Conservation (phyloP, 2,329 filamentous ascomycete species). For the Coniochaeta sp. region DNA sequence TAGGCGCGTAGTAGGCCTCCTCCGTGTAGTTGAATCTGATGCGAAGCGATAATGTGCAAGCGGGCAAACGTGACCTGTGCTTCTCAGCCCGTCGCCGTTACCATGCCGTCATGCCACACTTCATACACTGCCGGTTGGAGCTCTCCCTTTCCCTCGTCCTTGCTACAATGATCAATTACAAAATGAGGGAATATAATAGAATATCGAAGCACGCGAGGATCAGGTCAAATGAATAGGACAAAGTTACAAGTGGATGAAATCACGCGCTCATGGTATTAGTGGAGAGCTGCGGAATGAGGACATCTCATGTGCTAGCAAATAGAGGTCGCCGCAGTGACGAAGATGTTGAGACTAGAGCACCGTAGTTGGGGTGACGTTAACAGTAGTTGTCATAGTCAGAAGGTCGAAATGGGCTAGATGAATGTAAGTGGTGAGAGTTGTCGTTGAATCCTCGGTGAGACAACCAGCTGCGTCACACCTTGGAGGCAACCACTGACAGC, state of each 20-base stretch:
- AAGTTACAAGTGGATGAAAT: neutral
- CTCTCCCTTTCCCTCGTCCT: neutral
- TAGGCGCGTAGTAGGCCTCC: neutral
- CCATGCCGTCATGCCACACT: neutral
- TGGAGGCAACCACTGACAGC: no score
- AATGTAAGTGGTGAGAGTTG: neutral
- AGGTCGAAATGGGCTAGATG: no score
- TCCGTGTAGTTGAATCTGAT: neutral
- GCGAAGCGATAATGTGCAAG: neutral
- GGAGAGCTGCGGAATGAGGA: neutral
- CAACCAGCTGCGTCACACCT: conserved; percentile 1
- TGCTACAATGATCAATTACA: neutral
- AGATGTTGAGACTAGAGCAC: neutral
- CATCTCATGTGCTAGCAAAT: neutral
- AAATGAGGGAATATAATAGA: neutral
- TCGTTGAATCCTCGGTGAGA: neutral
- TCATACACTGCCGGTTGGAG: neutral
- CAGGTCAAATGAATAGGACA: neutral
- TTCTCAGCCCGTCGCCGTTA: neutral
- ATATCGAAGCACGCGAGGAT: neutral
- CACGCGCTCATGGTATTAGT: neutral
- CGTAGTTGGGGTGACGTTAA: neutral
- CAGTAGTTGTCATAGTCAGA: neutral
- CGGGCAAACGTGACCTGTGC: neutral
- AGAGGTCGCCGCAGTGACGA: neutral